Percentiles rank a stretch among this genome's conserved stretches.
These are phyloP conservation scores for Aspergillus coremiiformis DNA, from an alignment of 495 filamentous ascomycete species.

Conservation along the genomic window DNA sequence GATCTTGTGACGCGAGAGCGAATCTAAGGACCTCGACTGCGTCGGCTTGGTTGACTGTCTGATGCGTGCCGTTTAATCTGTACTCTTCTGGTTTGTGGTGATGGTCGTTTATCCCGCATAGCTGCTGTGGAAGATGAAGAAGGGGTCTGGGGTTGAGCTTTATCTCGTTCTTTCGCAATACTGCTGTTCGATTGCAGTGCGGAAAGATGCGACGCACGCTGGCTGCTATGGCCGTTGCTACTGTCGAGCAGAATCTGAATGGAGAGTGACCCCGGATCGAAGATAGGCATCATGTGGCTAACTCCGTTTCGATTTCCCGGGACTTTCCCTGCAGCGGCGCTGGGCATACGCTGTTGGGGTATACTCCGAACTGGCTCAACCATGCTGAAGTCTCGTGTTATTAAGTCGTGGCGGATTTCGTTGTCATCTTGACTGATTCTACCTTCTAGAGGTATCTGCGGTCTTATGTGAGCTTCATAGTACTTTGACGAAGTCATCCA, in stretches of 20 bases:
- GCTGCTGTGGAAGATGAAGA: not conserved
- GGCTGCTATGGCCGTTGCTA: not conserved
- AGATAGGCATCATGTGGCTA: not conserved
- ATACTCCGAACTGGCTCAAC: conserved; percentile 1
- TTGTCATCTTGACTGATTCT: conserved; percentile 4
- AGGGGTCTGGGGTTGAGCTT: not conserved
- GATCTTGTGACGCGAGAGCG: no score
- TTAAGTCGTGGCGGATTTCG: conserved; percentile 6
- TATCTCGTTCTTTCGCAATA: not conserved
- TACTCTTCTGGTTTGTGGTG: not conserved
- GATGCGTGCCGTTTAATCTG: not conserved
- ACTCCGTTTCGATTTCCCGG: not conserved
- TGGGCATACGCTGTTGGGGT: not conserved
- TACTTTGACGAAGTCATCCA: not conserved
- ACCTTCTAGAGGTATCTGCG: conserved; percentile 1
- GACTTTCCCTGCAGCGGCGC: not conserved
- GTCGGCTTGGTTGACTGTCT: not conserved
- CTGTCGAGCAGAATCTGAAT: conserved; percentile 3
- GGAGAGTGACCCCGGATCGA: conserved; percentile 5
- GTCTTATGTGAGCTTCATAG: not conserved
- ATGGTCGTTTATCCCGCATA: not conserved
- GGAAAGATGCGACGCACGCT: not conserved
- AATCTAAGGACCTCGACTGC: not conserved
- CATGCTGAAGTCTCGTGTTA: conserved; percentile 2
- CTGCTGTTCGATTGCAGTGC: not conserved